Base-by-base conservation (phyloP, 352 stramenopile species). In the Globisporangium nagaii region DNA sequence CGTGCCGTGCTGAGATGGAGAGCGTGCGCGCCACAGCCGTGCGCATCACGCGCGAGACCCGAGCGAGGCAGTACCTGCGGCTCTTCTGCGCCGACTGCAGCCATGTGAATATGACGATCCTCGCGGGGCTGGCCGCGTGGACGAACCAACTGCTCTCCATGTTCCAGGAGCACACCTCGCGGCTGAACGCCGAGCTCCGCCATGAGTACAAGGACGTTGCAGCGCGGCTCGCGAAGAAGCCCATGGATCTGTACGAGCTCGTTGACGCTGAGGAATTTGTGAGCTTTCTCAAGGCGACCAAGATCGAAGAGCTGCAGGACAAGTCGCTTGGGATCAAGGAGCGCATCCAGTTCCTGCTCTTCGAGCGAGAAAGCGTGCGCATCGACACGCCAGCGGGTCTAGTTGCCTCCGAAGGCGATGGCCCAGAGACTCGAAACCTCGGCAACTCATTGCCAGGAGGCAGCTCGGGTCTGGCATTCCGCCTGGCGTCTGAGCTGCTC, bases 171-270 rank as follows among this genome's bases (percentile, higher is more conserved):
- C 36, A 65, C 31, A 89, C 78, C 1, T 48, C 70, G 1, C 60
- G 55, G 0, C 65, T 77, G 42, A 89, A 86, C 30, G 47, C 63
- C 0, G 71, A 83, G n/a, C 58, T 90, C 28, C 67, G 78, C 0
- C 70, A 87, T 8, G 65, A 84, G 31, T 93, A 90, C 57, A 90
- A 93, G 37, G 78, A 91, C 20, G 76, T 90, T 11, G 80, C 78
- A 7, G 73, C 65, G 28, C 60, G 64, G 31, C 55, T 93, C 1
- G 65, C 71, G 0, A 88, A 82, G 52, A 82, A 80, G 20, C 80
- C 83, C 0, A 56, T 84, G 20, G 75, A 90, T 59, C 63, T 90
- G 24, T 81, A 90, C 37, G 83, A 93, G 25, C 67, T 93, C 1
- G 75, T 90, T 1, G 78, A 89, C 37, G 53, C 70, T 0, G 83